phyloP scores from a whole-genome alignment of 2,329 filamentous ascomycete species.

The Chaetomium globosum region DNA sequence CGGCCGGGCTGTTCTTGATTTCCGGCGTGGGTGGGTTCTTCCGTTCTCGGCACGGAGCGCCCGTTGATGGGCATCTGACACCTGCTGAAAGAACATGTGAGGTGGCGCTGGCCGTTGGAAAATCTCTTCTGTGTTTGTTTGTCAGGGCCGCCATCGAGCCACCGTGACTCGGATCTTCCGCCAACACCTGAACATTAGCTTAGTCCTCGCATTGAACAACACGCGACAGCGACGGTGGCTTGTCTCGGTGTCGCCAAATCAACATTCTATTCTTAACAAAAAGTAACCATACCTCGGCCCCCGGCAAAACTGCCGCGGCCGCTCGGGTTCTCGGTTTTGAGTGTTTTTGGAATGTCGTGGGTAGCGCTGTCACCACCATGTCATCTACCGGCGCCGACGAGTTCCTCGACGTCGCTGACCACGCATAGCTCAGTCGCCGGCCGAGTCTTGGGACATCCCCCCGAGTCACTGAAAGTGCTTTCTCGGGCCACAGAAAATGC shows the following conservation, averaged over 20 bases:
- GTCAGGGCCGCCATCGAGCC: background rate
- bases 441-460: constrained; percentile 8
- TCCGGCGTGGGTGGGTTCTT: background rate
- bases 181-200: background rate
- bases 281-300: background rate
- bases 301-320: constrained; percentile 3
- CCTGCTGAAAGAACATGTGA: constrained; percentile 3
- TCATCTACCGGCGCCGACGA: background rate
- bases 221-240: background rate
- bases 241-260: constrained; percentile 8
- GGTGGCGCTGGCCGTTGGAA: constrained; percentile 2
- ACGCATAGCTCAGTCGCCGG: background rate
- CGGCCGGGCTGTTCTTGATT: background rate
- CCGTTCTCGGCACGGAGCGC: background rate
- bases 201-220: constrained; percentile 6
- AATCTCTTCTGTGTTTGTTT: background rate
- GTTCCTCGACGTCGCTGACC: background rate
- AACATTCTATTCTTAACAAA: background rate
- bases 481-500: constrained; percentile 20
- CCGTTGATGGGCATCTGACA: constrained; percentile 4
- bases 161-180: constrained; percentile 1
- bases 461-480: constrained; percentile 5
- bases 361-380: background rate
- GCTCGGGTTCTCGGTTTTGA: background rate
- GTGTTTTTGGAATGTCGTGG: constrained; percentile 4